Conservation (phyloP, 1,284 basidiomycete genomes). For the Cutaneotrichosporon mucoides region DNA sequence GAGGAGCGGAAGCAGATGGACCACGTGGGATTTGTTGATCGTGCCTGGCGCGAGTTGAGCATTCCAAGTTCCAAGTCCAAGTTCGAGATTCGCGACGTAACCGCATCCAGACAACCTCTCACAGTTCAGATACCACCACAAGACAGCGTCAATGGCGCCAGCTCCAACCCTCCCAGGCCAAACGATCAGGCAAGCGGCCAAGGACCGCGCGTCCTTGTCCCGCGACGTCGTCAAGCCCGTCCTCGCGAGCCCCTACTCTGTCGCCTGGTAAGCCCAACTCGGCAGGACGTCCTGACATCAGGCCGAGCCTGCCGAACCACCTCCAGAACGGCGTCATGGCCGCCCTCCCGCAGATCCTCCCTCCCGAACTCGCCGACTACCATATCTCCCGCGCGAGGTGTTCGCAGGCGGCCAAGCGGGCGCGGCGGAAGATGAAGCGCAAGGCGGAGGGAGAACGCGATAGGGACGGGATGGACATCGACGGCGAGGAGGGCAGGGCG, state of each 20-base stretch:
- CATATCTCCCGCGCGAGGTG: conserved; percentile 38
- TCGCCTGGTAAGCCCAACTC: conserved; percentile 33
- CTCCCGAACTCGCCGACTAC: conserved; percentile 33
- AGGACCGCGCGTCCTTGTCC: not conserved
- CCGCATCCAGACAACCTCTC: no score
- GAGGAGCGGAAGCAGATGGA: no score
- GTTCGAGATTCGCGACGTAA: no score
- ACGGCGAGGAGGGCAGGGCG: not conserved
- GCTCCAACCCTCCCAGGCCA: conserved; percentile 13
- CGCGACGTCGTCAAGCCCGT: conserved; percentile 18
- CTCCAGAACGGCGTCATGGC: conserved; percentile 34
- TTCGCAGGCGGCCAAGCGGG: conserved; percentile 27
- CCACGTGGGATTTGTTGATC: no score
- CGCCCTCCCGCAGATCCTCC: conserved; percentile 31
- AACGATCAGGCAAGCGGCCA: conserved; percentile 19
- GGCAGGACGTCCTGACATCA: conserved; percentile 11
- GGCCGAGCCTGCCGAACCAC: conserved; percentile 42
- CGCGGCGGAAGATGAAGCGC: not conserved
- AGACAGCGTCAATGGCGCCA: conserved; percentile 12
- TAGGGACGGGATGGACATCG: not conserved
- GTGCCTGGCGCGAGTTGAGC: not conserved
- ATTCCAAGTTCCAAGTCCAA: not conserved
- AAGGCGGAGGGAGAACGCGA: not conserved
- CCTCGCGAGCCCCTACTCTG: conserved; percentile 37
- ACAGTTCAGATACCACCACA: not conserved